Evolutionary conservation across 495 filamentous ascomycete species (phyloP).

Genomic region (Entonaema liquescens): DNA sequence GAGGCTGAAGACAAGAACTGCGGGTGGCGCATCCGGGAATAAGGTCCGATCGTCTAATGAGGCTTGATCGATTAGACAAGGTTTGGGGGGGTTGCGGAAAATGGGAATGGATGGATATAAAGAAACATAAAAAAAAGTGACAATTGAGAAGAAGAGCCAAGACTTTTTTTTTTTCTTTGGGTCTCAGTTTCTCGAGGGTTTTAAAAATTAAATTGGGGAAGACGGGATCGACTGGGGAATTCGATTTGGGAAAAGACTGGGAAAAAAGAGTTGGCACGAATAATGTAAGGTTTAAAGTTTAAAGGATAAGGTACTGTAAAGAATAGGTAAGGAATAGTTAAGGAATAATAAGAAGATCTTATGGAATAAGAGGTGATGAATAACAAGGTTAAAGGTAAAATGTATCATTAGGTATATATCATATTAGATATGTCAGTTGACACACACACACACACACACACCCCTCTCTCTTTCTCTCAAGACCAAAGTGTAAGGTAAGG

Average conservation of each 20-base stretch:
- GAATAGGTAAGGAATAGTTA: background rate
- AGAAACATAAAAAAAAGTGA: conserved; percentile 24
- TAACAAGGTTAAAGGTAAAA: conserved; percentile 2
- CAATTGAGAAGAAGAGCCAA: conserved; percentile 35
- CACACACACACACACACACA: background rate
- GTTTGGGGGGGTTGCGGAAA: conserved; percentile 22
- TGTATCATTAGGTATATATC: conserved; percentile 18
- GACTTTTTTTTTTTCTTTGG: conserved; percentile 28
- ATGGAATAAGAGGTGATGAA: background rate
- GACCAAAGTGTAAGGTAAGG: background rate
- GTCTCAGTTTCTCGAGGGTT: background rate
- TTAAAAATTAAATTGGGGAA: conserved; percentile 24
- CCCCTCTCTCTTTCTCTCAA: too few relatives aligned
- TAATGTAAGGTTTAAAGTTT: background rate
- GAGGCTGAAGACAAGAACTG: conserved; percentile 39
- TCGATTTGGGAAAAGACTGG: background rate
- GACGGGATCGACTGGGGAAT: conserved; percentile 6
- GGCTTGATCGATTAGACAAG: conserved; percentile 39
- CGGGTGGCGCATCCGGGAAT: conserved; percentile 44
- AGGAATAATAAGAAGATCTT: background rate
- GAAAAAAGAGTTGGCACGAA: background rate
- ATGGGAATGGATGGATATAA: conserved; percentile 44
- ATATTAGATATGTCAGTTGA: conserved; percentile 31
- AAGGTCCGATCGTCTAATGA: conserved; percentile 31
- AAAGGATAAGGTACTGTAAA: background rate